A percentile compares a stretch with the other conserved stretches of the same genome.
phyloP scores from a whole-genome alignment of 768 basidiomycete genomes.

The Podaxis pistillaris region DNA sequence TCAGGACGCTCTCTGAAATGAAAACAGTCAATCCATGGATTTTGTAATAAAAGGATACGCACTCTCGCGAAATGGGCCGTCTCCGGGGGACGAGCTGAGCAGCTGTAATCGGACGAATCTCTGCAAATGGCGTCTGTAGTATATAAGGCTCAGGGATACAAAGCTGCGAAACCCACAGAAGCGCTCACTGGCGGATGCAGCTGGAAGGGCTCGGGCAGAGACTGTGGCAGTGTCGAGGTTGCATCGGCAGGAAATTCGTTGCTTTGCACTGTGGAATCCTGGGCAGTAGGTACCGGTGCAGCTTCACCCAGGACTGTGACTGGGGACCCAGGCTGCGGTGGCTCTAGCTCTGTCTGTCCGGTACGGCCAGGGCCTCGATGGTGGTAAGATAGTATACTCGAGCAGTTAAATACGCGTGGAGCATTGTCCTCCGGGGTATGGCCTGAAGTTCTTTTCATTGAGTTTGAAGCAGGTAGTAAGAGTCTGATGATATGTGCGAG shows the following conservation, averaged over 20 bases:
- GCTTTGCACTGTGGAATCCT: neutral
- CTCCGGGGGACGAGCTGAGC: conserved; percentile 14
- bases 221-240: neutral
- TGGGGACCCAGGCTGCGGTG: neutral
- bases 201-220: neutral
- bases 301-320: neutral
- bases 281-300: neutral
- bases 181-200: neutral
- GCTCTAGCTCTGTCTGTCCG: neutral
- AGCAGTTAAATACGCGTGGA: neutral
- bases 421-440: neutral
- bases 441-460: neutral
- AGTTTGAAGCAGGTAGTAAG: neutral
- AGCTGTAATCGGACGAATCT: conserved; percentile 9
- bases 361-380: neutral
- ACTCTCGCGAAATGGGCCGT: conserved; percentile 8
- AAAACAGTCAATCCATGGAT: neutral
- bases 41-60: neutral
- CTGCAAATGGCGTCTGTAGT: neutral
- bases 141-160: neutral
- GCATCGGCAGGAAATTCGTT: neutral
- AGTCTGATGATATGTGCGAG: neutral
- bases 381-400: neutral
- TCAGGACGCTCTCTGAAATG: neutral
- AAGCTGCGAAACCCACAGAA: neutral